Evolutionary conservation across 176 grass and related monocot species (phyloP).

Genomic region (Areca catechu): DNA sequence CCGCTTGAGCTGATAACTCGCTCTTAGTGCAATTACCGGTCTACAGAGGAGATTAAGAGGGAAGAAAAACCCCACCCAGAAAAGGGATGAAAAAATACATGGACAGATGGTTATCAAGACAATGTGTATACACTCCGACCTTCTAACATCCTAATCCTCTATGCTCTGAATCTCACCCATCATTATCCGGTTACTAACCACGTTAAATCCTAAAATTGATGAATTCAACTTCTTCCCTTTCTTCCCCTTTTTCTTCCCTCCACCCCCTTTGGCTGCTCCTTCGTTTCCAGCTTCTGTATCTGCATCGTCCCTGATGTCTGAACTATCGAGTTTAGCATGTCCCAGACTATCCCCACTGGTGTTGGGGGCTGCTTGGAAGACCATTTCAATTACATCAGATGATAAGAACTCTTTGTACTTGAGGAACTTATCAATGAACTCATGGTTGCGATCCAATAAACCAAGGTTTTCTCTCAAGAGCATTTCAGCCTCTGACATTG

Average conservation of each 20-base stretch:
- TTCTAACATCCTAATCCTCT: slow-evolving; percentile 32
- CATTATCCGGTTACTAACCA: slow-evolving; percentile 98
- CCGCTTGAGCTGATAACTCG: slow-evolving; percentile 17
- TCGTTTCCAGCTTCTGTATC: slow-evolving; percentile 24
- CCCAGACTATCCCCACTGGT: slow-evolving; percentile 10
- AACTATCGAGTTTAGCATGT: slow-evolving; percentile 10
- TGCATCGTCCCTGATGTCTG: slow-evolving; percentile 24
- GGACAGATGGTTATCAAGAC: slow-evolving; percentile 23
- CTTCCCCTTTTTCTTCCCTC: slow-evolving; percentile 85
- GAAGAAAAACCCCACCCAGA: slow-evolving; percentile 1
- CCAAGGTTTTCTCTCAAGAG: slow-evolving; percentile 76
- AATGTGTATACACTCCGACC: slow-evolving; percentile 47
- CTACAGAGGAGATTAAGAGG: slow-evolving; percentile 16
- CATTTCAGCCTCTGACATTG: slow-evolving; percentile 48
- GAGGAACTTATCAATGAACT: slow-evolving; percentile 93
- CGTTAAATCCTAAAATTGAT: slow-evolving; percentile 76
- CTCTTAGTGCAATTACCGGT: slow-evolving; percentile 19
- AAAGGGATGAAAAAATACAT: slow-evolving; percentile 9
- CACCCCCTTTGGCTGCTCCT: slow-evolving; percentile 16
- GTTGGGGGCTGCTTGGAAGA: slow-evolving; percentile 34
- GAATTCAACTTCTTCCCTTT: slow-evolving; percentile 90
- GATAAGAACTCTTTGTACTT: slow-evolving; percentile 87
- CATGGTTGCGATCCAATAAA: slow-evolving; percentile 50
- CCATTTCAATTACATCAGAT: slow-evolving; percentile 63
- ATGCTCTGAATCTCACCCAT: slow-evolving; percentile 93